Evolutionary conservation across 768 basidiomycete genomes (phyloP).

Genomic region (Suillus hirtellus): DNA sequence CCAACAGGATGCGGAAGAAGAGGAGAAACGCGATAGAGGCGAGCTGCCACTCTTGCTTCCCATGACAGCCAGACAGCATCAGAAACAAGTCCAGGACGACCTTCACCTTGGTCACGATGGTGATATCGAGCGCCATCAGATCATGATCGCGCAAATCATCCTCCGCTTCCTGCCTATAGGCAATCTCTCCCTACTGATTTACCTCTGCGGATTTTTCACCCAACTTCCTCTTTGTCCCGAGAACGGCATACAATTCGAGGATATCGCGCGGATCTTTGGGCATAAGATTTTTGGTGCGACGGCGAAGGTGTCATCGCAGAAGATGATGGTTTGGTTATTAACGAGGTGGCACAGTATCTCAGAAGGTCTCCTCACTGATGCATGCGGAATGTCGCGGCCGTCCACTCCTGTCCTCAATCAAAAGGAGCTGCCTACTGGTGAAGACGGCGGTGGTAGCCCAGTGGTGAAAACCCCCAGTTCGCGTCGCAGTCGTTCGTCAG

Average conservation of each 20-base stretch:
- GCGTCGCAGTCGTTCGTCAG: constrained; percentile 10
- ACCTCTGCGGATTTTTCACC: constrained; percentile 50
- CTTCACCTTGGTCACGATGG: constrained; percentile 19
- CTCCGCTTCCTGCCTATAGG: constrained; percentile 49
- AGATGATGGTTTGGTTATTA: constrained; percentile 36
- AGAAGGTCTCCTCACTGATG: constrained; percentile 26
- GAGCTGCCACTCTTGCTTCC: constrained; percentile 25
- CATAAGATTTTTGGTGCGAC: constrained; percentile 39
- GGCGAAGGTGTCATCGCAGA: constrained; percentile 24
- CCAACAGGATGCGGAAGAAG: constrained; percentile 34
- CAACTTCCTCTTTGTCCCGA: constrained; percentile 52
- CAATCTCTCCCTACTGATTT: constrained; percentile 42
- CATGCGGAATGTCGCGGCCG: constrained; percentile 24
- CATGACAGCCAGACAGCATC: constrained; percentile 9
- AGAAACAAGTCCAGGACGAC: constrained; percentile 16
- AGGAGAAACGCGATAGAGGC: constrained; percentile 29
- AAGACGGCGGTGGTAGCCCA: not conserved
- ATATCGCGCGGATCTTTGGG: constrained; percentile 49
- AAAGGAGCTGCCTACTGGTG: not conserved
- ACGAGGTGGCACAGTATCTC: constrained; percentile 29
- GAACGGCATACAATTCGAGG: constrained; percentile 47
- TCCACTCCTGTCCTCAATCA: constrained; percentile 12
- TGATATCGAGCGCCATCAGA: constrained; percentile 33
- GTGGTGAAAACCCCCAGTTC: constrained; percentile 13
- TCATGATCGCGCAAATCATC: constrained; percentile 46